A percentile compares a stretch with the other conserved stretches of the same genome.
Conservation (phyloP, 805 yeast genomes). For the Wickerhamomyces chaumierensis region DNA sequence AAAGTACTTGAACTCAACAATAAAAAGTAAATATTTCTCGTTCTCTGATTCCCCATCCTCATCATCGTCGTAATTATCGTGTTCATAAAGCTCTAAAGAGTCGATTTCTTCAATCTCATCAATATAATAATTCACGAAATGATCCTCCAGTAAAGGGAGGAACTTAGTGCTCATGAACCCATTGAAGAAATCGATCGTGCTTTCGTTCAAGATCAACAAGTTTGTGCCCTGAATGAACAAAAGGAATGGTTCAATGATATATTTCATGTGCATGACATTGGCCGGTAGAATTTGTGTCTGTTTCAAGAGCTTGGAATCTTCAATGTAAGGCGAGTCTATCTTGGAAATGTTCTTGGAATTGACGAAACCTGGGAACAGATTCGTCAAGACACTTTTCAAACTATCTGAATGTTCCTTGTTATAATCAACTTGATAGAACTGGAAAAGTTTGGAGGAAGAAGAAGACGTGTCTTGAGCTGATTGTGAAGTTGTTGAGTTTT, state of each 20-base stretch:
- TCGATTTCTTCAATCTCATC: conserved; percentile 29
- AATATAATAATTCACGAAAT: conserved; percentile 41
- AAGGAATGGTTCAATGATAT: conserved; percentile 63
- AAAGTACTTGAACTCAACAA: conserved; percentile 13
- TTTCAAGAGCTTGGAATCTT: conserved; percentile 44
- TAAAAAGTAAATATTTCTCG: conserved; percentile 8
- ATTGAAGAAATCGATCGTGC: conserved; percentile 35
- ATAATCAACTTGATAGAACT: conserved; percentile 23
- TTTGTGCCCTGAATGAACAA: conserved; percentile 53
- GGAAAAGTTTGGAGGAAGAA: conserved; percentile 23
- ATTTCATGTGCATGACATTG: conserved; percentile 69
- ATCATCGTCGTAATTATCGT: conserved; percentile 24
- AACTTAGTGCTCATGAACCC: conserved; percentile 55
- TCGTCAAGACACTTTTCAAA: conserved; percentile 36
- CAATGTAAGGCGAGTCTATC: conserved; percentile 39
- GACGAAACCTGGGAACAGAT: conserved; percentile 62
- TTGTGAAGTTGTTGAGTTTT: no score
- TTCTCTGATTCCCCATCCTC: background rate
- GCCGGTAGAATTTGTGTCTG: conserved; percentile 60
- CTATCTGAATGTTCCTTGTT: conserved; percentile 27
- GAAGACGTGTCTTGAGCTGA: no score
- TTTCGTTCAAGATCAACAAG: conserved; percentile 24
- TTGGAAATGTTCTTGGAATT: conserved; percentile 22
- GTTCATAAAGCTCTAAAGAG: conserved; percentile 23
- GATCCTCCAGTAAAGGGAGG: conserved; percentile 49